A percentile compares a stretch with the other conserved stretches of the same genome.
Conservation (phyloP, 495 filamentous ascomycete species). For the Bathelium albidoporum region DNA sequence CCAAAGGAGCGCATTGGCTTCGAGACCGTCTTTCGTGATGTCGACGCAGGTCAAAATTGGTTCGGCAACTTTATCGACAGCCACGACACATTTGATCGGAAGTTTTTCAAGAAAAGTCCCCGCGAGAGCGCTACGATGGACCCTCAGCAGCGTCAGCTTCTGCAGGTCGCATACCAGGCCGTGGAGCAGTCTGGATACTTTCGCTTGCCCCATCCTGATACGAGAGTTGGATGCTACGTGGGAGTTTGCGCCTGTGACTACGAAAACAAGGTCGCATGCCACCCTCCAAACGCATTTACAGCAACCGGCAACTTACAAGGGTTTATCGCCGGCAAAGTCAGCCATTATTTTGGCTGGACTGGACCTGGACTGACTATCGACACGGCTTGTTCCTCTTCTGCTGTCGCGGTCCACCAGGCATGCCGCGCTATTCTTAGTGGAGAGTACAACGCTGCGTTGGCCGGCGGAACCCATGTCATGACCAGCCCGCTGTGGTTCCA, state of each 20-base stretch:
- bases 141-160: background rate
- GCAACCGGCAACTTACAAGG: slow-evolving; percentile 10
- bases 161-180: background rate
- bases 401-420: background rate
- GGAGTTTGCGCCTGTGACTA: slow-evolving; percentile 28
- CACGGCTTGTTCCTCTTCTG: slow-evolving; percentile 3
- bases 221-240: slow-evolving; percentile 28
- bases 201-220: background rate
- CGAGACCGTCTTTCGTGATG: background rate
- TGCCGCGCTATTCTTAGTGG: background rate
- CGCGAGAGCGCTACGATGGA: background rate
- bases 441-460: background rate
- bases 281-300: slow-evolving; percentile 2
- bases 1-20: background rate
- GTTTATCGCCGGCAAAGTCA: slow-evolving; percentile 20
- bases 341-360: slow-evolving; percentile 1
- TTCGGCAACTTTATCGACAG: background rate
- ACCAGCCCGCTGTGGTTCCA: background rate
- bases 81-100: background rate
- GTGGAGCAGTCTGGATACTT: background rate
- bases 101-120: background rate
- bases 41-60: background rate
- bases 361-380: background rate
- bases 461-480: slow-evolving; percentile 12
- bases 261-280: slow-evolving; percentile 9